A percentile compares a stretch with the other conserved stretches of the same genome.
phyloP scores from a whole-genome alignment of 495 filamentous ascomycete genomes.

The Penicillium angulare region DNA sequence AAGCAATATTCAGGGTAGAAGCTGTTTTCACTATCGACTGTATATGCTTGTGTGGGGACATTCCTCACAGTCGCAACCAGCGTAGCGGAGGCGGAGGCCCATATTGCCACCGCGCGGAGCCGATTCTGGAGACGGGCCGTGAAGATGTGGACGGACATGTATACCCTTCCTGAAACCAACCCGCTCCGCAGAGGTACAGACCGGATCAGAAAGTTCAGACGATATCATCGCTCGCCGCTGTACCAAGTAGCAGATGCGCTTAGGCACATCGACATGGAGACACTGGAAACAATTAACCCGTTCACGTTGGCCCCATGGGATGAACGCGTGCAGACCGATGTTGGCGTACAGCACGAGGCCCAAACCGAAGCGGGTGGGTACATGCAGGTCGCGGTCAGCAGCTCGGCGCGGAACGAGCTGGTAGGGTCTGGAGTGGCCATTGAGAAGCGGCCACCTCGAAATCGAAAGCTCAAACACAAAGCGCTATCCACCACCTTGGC shows the following conservation, averaged over 20 bases:
- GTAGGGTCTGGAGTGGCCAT: constrained; percentile 5
- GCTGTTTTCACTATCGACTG: background rate
- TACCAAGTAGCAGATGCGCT: background rate
- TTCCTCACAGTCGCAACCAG: constrained; percentile 6
- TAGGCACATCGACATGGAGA: constrained; percentile 1
- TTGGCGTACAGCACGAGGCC: background rate
- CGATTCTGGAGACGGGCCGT: constrained; percentile 20
- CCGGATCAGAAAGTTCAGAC: background rate
- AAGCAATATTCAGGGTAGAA: too few relatives aligned
- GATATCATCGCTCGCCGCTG: background rate
- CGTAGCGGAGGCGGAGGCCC: constrained; percentile 4
- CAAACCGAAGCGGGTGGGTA: constrained; percentile 1
- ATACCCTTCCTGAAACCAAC: too few relatives aligned
- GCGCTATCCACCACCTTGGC: constrained; percentile 4
- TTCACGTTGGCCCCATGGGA: constrained; percentile 6
- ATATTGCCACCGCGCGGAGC: constrained; percentile 14
- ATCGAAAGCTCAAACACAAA: constrained; percentile 9
- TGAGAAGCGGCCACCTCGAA: constrained; percentile 1
- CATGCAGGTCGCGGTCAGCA: constrained; percentile 9
- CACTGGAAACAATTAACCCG: constrained; percentile 2
- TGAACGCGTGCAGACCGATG: constrained; percentile 5
- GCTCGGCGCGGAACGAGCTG: constrained; percentile 4
- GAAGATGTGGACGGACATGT: constrained; percentile 14
- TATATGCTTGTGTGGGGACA: constrained; percentile 18
- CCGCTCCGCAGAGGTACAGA: too few relatives aligned